Base-by-base conservation (phyloP, 2,329 filamentous ascomycete genomes). In the Neofusicoccum umdonicola region DNA sequence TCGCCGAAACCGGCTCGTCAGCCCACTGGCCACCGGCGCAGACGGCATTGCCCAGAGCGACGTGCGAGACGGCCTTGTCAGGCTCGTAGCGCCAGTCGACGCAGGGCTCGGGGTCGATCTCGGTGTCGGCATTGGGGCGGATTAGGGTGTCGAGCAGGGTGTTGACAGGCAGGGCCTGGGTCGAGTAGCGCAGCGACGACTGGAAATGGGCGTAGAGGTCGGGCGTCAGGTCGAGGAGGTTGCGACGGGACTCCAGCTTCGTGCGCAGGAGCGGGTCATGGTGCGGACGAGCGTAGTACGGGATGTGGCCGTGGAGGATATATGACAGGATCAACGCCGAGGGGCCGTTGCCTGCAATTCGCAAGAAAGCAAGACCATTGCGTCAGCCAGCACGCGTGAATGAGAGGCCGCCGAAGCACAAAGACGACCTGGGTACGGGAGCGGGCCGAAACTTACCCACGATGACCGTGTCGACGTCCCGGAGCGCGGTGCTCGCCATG, bases 261-360 rank as follows among this genome's bases (percentile, higher is more conserved):
- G 79, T 73, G 71, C 87, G 81, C 7, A 88, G 79, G 19, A 87
- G 76, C 35, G 79, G 74, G 72, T 88, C 86, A 41, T 85, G 84
- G 74, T 88, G 86, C 41, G 81, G 81, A 62, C 80, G 75, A 42
- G 80, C 75, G 69, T 88, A 88, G 70, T 81, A 82, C 4, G 86
- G 86, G 62, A 87, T 78, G 70, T 87, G 79, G 42, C 86, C 86
- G 73, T 88, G 85, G 34, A 88, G 81, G 48, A 88, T 86, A 72
- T 85, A 88, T 51, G 85, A 87, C 41, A 88, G 79, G 68, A 87
- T 84, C 75, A 88, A 80, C 60, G 86, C 84, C 58, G 86, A 85
- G 51, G 86, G 86, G 64, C 86, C 86, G 72, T 86, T 87, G 71
- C 86, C 86, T 87, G 68, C 27, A 39, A 44, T 47, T 56, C 51